Evolutionary conservation across 2,329 filamentous ascomycete species (phyloP), one percentile per base, ranked within the genome.

Genomic region (Monosporascus sp.): DNA sequence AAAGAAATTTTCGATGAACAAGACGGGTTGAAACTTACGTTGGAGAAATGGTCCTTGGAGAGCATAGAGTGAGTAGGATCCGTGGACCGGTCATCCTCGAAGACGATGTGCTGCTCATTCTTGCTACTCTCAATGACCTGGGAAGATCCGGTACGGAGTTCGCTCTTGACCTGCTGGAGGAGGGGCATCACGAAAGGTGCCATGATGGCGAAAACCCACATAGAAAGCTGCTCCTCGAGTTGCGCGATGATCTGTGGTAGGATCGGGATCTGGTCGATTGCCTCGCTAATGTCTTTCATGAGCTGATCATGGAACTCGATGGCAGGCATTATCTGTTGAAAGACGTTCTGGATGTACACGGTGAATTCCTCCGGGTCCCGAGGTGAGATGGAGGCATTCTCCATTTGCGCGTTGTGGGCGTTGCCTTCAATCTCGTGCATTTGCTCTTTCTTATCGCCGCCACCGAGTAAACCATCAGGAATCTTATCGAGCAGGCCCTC

Each of bases 11-110:
- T 34, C 9, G 31, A 34, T 34, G 11, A 41, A 20, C 1, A 8
- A 7, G 11, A 5, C 38, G 38, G 17, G 31, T 14, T 34, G 17
- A 15, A 25, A 62, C 77, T 71, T 68, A 87, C 77, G 65, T 95
- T 95, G 58, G 87, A 89, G 70, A 97, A 97, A 72, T 97, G 92
- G 64, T 97, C 92, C 74, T 97, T 97, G 54, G 90, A 91, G 50
- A 97, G 76, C 92, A 96, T 96, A 20, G 90, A 95, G 74, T 97
- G 92, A 1, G 92, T 97, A 0, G 92, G 93, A 65, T 97, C 87
- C 20, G 83, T 84, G 57, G 76, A 88, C 49, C 80, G 57, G 65
- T 95, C 86, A 59, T 97, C 85, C 45, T 88, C 73, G 71, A 96
- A 97, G 48, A 97, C 90, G 60, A 95, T 81, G 64, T 88, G 84